Evolutionary conservation across 352 stramenopile species (phyloP), one percentile per base, ranked within the genome.

Genomic region (Pythium utonaiense): DNA sequence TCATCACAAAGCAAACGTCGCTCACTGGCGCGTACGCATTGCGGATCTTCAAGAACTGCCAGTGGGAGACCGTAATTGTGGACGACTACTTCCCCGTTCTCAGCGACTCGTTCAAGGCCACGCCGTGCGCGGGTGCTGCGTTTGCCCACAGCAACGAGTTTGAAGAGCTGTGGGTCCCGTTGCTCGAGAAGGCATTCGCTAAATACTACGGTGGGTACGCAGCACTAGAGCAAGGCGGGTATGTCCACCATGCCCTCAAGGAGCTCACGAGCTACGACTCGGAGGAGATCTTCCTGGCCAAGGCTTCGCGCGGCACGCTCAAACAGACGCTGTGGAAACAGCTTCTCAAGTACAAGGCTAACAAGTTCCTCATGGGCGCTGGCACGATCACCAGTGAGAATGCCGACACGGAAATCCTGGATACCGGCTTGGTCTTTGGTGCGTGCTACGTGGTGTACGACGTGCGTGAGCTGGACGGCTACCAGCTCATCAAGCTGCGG

Each of bases 361-460:
- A 98, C 65, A 86, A 84, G 40, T 98, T 97, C 67, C 73, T 98
- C 47, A 80, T 98, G 53, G 92, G 92, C 24, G 90, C 89, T 21
- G 89, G 90, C 2, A 97, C 88, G 16, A 83, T 97, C 55, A 75
- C 74, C 5, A 89, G 83, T 30, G 85, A 89, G 41, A 85, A 95
- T 48, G 88, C 85, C 16, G 89, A 96, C 64, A 84, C 84, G 31
- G 88, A 94, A 53, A 80, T 97, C 28, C 71, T 93, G 17, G 89
- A 97, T 57, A 95, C 84, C 5, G 92, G 92, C 2, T 70, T 98
- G 16, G 83, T 97, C 8, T 97, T 97, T 57, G 88, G 89, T 16
- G 79, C 89, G 5, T 93, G 88, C 52, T 98, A 98, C 67, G 89
- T 94, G 25, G 77, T 98, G 38, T 96, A 97, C 64, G 88, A 97